Evolutionary conservation across 2,329 filamentous ascomycete genomes (phyloP).

Genomic region (Didymella arachidicola): DNA sequence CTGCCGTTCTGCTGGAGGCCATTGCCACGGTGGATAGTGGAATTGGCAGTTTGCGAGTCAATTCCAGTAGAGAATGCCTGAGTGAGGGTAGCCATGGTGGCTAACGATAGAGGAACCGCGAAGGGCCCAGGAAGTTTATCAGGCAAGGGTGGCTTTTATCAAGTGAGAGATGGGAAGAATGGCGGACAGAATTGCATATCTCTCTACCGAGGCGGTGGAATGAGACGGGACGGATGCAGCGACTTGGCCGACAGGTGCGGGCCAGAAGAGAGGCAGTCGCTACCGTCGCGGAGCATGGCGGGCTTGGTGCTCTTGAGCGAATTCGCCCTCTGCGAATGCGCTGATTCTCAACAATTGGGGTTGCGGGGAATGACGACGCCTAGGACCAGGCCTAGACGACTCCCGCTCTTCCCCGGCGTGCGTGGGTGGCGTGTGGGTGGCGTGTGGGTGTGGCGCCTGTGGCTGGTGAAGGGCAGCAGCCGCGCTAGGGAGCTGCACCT

Average conservation of each 20-base stretch:
- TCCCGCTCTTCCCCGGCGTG: neutral
- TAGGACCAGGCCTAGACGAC: neutral
- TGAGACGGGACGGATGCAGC: constrained; percentile 6
- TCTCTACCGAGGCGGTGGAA: constrained; percentile 20
- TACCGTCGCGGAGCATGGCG: constrained; percentile 18
- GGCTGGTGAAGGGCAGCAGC: neutral
- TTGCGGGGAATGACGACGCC: constrained; percentile 14
- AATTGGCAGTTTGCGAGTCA: constrained; percentile 32
- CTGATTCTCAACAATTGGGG: constrained; percentile 12
- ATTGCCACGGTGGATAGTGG: constrained; percentile 35
- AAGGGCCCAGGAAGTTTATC: neutral
- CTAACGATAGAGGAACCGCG: neutral
- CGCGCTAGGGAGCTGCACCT: constrained; percentile 8
- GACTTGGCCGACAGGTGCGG: constrained; percentile 17
- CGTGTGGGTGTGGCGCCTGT: neutral
- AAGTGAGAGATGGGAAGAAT: neutral
- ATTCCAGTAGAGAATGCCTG: constrained; percentile 27
- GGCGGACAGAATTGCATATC: constrained; percentile 9
- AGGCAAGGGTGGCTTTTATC: neutral
- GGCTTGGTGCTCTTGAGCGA: constrained; percentile 11
- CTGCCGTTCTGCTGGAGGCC: neutral
- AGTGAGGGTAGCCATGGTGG: constrained; percentile 45
- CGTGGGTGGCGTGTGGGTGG: no score
- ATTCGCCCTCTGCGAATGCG: neutral
- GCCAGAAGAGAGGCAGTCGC: neutral